These are phyloP conservation scores for Malus sieversii DNA, from an alignment of 306 rosid genomes.

Conservation along the genomic window DNA sequence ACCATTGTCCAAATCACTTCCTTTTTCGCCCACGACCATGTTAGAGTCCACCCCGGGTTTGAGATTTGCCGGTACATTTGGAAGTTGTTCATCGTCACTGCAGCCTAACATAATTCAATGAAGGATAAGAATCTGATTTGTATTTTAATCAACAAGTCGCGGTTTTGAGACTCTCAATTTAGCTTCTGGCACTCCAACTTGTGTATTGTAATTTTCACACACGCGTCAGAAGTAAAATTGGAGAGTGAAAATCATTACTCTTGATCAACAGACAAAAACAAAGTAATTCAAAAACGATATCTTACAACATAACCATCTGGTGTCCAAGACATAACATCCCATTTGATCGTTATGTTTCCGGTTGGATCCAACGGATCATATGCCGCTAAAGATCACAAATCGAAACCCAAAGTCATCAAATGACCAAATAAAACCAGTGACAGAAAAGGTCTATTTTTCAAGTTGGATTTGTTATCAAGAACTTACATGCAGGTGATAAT, in stretches of 20 bases:
- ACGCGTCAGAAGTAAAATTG: background rate
- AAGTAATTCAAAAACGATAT: background rate
- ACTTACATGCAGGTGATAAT: constrained; percentile 42
- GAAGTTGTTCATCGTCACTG: constrained; percentile 67
- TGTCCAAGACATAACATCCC: constrained; percentile 34
- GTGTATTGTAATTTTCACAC: background rate
- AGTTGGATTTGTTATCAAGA: background rate
- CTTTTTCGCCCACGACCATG: constrained; percentile 78
- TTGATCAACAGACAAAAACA: background rate
- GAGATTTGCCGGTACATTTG: constrained; percentile 59
- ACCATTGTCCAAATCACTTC: constrained; percentile 63
- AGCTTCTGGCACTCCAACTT: background rate
- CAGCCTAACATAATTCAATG: constrained; percentile 41
- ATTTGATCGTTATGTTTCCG: constrained; percentile 26
- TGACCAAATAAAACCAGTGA: background rate
- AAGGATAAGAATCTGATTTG: background rate
- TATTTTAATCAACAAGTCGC: background rate
- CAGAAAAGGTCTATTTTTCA: background rate
- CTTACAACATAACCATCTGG: constrained; percentile 29
- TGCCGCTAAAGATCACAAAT: constrained; percentile 28
- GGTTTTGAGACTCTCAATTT: background rate
- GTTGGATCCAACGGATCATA: constrained; percentile 48
- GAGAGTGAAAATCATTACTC: background rate
- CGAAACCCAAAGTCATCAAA: background rate
- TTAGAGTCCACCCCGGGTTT: constrained; percentile 68